These are phyloP conservation scores for Fragaria iinumae DNA, from an alignment of 306 rosid genomes.

Conservation along the genomic window DNA sequence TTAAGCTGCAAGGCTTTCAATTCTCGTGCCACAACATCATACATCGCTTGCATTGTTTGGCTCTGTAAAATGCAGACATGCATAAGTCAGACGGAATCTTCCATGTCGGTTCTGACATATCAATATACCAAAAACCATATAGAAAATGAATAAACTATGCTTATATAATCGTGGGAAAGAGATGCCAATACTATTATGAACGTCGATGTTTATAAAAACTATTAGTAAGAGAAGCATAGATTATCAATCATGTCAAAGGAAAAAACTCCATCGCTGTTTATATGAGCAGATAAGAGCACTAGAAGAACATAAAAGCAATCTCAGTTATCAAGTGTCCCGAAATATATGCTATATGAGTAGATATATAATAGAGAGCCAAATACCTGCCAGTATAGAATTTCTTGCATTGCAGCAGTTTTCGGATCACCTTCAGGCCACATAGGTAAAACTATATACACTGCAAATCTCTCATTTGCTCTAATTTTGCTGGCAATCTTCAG, in stretches of 20 bases:
- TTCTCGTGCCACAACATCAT: conserved; percentile 56
- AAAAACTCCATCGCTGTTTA: background rate
- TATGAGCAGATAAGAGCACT: background rate
- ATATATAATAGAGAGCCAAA: conserved; percentile 20
- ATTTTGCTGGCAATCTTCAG: conserved; percentile 84
- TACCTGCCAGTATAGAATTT: conserved; percentile 99
- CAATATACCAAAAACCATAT: no score
- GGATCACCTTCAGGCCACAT: conserved; percentile 99
- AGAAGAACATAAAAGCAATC: conserved; percentile 4
- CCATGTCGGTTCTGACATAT: background rate
- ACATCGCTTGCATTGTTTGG: conserved; percentile 91
- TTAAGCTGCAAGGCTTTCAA: conserved; percentile 46
- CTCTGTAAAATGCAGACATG: conserved; percentile 43
- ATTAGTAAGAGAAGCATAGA: no score
- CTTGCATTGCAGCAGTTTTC: conserved; percentile 70
- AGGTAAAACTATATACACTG: conserved; percentile 75
- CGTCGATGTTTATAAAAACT: no score
- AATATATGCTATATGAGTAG: conserved; percentile 2
- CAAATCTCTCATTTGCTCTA: conserved; percentile 81
- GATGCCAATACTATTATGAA: no score
- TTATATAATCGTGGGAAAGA: no score
- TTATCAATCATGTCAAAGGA: no score
- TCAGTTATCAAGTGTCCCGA: background rate
- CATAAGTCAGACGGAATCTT: conserved; percentile 11
- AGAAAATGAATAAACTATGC: no score